Evolutionary conservation across 257 asterid species (phyloP).

Genomic region (Henckelia pumila): DNA sequence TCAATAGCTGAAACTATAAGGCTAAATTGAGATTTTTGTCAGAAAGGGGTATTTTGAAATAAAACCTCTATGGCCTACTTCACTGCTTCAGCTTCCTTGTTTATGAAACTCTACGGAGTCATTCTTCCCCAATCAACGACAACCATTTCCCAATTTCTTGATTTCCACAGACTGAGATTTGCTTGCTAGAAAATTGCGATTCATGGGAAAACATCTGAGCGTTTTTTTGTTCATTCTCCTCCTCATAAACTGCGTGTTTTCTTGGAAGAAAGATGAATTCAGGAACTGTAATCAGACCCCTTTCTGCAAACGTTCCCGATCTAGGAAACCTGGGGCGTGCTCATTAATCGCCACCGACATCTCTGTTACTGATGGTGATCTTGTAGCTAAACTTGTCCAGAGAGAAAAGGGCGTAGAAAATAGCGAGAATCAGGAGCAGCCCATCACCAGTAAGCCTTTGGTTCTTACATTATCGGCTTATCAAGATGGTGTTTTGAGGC

Average conservation of each 20-base stretch:
- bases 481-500: conserved; percentile 84
- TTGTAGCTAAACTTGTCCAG: conserved; percentile 59
- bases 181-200: not conserved
- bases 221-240: conserved; percentile 34
- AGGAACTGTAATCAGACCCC: conserved; percentile 90
- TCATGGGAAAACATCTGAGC: conserved; percentile 33
- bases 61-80: not conserved
- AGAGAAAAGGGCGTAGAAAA: conserved; percentile 36
- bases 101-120: not conserved
- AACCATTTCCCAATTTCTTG: not conserved
- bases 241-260: conserved; percentile 36
- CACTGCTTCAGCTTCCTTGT: not conserved
- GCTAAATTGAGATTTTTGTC: not conserved
- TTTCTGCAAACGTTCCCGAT: conserved; percentile 91
- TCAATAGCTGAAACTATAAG: not conserved
- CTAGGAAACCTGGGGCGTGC: conserved; percentile 60
- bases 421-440: conserved; percentile 27
- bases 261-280: conserved; percentile 96
- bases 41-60: not conserved
- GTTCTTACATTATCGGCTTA: conserved; percentile 67
- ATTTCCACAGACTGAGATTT: not conserved
- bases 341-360: conserved; percentile 60
- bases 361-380: conserved; percentile 77
- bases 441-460: conserved; percentile 43
- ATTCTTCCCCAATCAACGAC: not conserved